phyloP scores from a whole-genome alignment of 306 rosid genomes.

The Canavalia ensiformis region DNA sequence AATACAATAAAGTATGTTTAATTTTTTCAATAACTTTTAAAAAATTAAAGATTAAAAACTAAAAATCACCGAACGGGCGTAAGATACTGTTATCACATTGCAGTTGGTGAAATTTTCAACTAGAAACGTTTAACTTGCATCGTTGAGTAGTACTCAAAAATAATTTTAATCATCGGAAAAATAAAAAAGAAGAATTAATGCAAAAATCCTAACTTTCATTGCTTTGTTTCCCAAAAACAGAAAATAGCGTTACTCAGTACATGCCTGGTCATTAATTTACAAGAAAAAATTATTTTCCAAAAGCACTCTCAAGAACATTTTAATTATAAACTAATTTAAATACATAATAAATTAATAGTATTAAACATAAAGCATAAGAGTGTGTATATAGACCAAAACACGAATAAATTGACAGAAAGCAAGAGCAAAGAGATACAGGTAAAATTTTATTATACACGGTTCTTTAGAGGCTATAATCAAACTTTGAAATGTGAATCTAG shows the following conservation, averaged over 20 bases:
- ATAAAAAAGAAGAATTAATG: no score
- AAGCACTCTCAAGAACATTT: background rate
- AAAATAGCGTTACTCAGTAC: background rate
- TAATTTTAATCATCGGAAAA: no score
- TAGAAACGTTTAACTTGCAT: no score
- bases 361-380: background rate
- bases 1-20: no score
- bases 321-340: background rate
- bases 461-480: conserved; percentile 20
- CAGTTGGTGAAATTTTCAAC: no score
- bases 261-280: background rate
- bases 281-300: background rate
- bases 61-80: no score
- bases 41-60: no score
- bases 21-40: no score
- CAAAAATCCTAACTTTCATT: no score
- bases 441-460: conserved; percentile 33
- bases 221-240: no score
- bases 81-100: no score
- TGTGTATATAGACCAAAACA: background rate
- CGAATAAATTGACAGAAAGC: conserved; percentile 7
- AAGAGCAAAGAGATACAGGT: background rate
- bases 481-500: conserved; percentile 43
- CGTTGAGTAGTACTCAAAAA: no score
- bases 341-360: background rate